Evolutionary conservation across 2,329 filamentous ascomycete species (phyloP).

Genomic region (Berkeleyomyces rouxiae): DNA sequence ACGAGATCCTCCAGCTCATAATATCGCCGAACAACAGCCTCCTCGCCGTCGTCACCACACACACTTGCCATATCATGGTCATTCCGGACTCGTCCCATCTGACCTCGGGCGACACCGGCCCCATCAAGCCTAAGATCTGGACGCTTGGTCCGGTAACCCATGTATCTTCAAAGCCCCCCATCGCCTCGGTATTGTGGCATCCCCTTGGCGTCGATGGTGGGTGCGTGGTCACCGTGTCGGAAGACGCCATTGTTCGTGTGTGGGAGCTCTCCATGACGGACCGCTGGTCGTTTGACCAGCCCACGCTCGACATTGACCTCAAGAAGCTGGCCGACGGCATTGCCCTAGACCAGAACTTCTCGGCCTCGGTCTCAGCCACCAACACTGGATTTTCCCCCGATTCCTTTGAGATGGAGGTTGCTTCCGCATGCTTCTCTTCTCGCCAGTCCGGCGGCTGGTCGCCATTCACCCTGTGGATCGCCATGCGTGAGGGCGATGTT

Average conservation of each 20-base stretch:
- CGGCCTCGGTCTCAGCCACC: slow-evolving; percentile 54
- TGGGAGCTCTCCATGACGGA: slow-evolving; percentile 82
- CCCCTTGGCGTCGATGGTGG: slow-evolving; percentile 69
- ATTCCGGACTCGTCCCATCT: slow-evolving; percentile 69
- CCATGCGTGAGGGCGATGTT: slow-evolving; percentile 85
- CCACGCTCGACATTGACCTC: slow-evolving; percentile 70
- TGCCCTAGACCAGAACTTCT: slow-evolving; percentile 67
- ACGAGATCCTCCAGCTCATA: slow-evolving; percentile 68
- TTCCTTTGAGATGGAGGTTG: slow-evolving; percentile 83
- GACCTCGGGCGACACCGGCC: slow-evolving; percentile 46
- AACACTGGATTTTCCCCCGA: slow-evolving; percentile 79
- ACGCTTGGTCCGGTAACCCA: slow-evolving; percentile 87
- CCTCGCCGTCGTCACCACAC: slow-evolving; percentile 69
- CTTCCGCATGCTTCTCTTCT: slow-evolving; percentile 63
- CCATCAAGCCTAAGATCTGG: slow-evolving; percentile 69
- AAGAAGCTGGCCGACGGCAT: slow-evolving; percentile 77
- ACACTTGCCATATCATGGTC: slow-evolving; percentile 78
- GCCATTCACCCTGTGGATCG: slow-evolving; percentile 89
- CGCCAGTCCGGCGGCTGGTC: slow-evolving; percentile 69
- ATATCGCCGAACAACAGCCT: slow-evolving; percentile 70
- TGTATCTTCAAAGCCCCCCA: slow-evolving; percentile 65
- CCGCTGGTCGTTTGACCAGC: slow-evolving; percentile 72
- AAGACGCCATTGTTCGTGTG: slow-evolving; percentile 70
- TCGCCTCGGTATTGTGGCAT: slow-evolving; percentile 80
- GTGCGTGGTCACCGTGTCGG: slow-evolving; percentile 74